phyloP scores from a whole-genome alignment of 805 yeast genomes.

The Saccharomycopsis fibuligera region DNA sequence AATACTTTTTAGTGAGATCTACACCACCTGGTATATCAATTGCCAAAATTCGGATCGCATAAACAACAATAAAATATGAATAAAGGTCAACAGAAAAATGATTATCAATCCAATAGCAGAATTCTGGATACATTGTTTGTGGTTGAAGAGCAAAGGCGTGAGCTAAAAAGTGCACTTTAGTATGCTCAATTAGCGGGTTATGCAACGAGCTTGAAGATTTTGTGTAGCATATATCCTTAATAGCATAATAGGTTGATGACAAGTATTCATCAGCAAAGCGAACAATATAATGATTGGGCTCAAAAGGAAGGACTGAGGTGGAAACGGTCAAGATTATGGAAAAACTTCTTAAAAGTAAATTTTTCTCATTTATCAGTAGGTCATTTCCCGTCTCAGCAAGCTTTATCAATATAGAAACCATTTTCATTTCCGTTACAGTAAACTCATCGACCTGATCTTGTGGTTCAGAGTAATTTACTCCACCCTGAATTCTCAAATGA shows the following conservation, averaged over 20 bases:
- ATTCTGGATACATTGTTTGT: not conserved
- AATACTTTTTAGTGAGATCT: not conserved
- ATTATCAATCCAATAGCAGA: slow-evolving; percentile 1
- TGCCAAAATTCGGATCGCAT: not conserved
- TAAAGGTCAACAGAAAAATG: slow-evolving; percentile 1
- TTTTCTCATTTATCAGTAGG: not conserved
- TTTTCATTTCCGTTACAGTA: not conserved
- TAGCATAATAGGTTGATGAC: not conserved
- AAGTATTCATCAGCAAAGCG: not conserved
- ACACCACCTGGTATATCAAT: not conserved
- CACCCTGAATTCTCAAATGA: too few species aligned
- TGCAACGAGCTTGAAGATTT: not conserved
- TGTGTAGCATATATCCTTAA: not conserved
- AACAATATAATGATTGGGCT: not conserved
- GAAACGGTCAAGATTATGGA: not conserved
- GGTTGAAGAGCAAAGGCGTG: not conserved
- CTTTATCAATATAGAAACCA: not conserved
- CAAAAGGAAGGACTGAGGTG: not conserved
- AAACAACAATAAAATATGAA: slow-evolving; percentile 4
- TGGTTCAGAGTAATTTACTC: too few species aligned
- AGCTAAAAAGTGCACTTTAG: not conserved
- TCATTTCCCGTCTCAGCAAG: not conserved
- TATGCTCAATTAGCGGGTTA: not conserved
- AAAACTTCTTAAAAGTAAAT: not conserved
- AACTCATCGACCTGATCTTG: too few species aligned